These are phyloP conservation scores for Phaseolus lunatus DNA, from an alignment of 306 rosid species.

Conservation along the genomic window DNA sequence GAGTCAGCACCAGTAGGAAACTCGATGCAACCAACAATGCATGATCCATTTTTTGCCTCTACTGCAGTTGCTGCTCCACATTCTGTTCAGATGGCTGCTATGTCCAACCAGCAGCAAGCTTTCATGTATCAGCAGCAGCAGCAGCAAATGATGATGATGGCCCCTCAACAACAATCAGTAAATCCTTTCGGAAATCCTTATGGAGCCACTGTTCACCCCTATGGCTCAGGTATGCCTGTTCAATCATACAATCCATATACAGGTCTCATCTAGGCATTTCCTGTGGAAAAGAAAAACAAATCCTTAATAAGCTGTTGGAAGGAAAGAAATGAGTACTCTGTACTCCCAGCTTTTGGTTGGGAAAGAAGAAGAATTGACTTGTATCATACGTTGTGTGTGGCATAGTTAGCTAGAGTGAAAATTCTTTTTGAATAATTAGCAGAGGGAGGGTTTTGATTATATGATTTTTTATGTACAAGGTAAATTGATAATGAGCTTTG, in stretches of 20 bases:
- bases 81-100: slow-evolving; percentile 88
- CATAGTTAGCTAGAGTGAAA: slow-evolving; percentile 78
- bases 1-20: slow-evolving; percentile 68
- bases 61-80: slow-evolving; percentile 75
- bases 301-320: slow-evolving; percentile 38
- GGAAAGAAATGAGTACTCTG: slow-evolving; percentile 35
- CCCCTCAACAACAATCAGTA: slow-evolving; percentile 63
- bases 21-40: slow-evolving; percentile 73
- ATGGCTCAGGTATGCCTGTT: slow-evolving; percentile 90
- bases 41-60: slow-evolving; percentile 86
- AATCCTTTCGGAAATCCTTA: slow-evolving; percentile 91
- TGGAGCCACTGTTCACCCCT: slow-evolving; percentile 72
- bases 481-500: slow-evolving; percentile 59
- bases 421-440: slow-evolving; percentile 85
- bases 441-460: slow-evolving; percentile 64
- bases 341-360: slow-evolving; percentile 42
- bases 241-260: slow-evolving; percentile 88
- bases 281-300: slow-evolving; percentile 30
- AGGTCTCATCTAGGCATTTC: slow-evolving; percentile 68
- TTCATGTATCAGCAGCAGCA: slow-evolving; percentile 85
- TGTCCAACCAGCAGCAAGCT: slow-evolving; percentile 93
- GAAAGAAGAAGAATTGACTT: slow-evolving; percentile 54
- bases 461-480: slow-evolving; percentile 65
- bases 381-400: slow-evolving; percentile 87
- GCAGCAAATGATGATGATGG: slow-evolving; percentile 84